Conservation (phyloP, 23 red algal genomes). For the Gracilaria caudata region DNA sequence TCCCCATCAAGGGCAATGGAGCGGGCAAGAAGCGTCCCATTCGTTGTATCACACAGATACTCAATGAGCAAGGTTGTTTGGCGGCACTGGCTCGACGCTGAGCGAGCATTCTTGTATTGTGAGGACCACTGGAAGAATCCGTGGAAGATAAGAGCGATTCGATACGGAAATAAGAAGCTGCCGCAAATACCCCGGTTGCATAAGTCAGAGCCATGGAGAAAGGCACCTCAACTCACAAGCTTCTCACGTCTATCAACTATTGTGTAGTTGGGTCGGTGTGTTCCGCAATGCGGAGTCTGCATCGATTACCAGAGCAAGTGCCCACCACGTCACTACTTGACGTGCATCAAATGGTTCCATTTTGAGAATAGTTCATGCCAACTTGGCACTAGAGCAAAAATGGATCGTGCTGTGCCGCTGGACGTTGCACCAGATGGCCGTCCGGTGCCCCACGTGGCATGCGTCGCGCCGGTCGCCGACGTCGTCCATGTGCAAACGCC, state of each 20-base stretch:
- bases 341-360: no score
- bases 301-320: no score
- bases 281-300: no score
- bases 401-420: no score
- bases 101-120: not conserved
- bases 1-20: slow-evolving; percentile 9
- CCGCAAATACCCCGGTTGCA: not conserved
- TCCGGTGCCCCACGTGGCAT: not conserved
- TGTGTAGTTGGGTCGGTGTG: no score
- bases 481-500: not conserved
- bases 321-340: no score
- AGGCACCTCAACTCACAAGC: not conserved
- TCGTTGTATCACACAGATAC: slow-evolving; percentile 3
- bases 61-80: not conserved
- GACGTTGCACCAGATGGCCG: no score
- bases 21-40: slow-evolving; percentile 10
- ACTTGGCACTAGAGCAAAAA: no score
- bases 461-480: not conserved
- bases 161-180: not conserved
- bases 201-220: slow-evolving; percentile 23
- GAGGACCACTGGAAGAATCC: slow-evolving; percentile 14
- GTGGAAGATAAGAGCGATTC: slow-evolving; percentile 8
- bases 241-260: not conserved
- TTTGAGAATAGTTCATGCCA: no score
- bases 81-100: slow-evolving; percentile 23